phyloP scores from a whole-genome alignment of 306 rosid genomes.

The Cajanus cajan region DNA sequence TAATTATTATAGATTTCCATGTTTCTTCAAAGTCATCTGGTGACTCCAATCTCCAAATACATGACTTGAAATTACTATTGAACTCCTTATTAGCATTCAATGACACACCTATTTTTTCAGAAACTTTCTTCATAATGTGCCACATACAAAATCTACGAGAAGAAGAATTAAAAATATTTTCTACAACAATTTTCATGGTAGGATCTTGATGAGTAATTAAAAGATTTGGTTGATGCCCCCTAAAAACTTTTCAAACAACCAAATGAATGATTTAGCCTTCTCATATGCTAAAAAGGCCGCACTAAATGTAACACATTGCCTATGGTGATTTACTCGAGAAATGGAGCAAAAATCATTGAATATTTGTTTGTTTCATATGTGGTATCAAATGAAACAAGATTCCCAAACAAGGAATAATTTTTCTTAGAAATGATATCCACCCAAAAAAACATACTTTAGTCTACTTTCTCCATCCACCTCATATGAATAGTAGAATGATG shows the following conservation, averaged over 20 bases:
- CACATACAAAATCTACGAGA: too few relatives aligned
- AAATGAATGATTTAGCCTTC: background rate
- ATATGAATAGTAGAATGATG: background rate
- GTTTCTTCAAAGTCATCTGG: too few relatives aligned
- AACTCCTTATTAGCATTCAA: too few relatives aligned
- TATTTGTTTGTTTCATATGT: too few relatives aligned
- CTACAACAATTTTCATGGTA: background rate
- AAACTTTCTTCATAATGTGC: too few relatives aligned
- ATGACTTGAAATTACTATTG: too few relatives aligned
- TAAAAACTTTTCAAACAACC: background rate
- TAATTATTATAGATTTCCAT: too few relatives aligned
- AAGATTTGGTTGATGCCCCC: background rate
- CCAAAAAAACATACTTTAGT: background rate
- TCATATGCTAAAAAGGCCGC: background rate
- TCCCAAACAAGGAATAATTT: background rate
- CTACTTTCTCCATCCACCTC: background rate
- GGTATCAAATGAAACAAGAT: background rate
- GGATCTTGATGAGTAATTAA: background rate
- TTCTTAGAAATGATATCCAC: background rate
- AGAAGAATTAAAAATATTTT: background rate
- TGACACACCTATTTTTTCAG: too few relatives aligned
- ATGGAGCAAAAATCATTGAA: too few relatives aligned
- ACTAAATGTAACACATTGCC: too few relatives aligned
- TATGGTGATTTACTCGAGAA: too few relatives aligned
- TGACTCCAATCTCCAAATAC: too few relatives aligned